phyloP scores from a whole-genome alignment of 2,329 filamentous ascomycete species.

The Xylariaceae sp. region DNA sequence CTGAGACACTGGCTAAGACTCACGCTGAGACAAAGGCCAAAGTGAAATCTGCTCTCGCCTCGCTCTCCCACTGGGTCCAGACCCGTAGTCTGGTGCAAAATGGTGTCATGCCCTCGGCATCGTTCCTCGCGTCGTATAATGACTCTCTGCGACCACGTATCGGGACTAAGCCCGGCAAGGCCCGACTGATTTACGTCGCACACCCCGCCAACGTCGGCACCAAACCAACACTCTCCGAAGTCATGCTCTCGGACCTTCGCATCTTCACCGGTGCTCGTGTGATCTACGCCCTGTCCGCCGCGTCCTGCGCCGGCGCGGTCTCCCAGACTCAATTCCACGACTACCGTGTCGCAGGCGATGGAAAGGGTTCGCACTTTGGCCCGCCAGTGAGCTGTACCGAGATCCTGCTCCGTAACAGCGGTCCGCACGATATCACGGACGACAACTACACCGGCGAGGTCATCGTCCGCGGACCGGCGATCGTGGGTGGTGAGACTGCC shows the following conservation, averaged over 20 bases:
- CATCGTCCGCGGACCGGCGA: slow-evolving; percentile 65
- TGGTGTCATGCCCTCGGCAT: slow-evolving; percentile 67
- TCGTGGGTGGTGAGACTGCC: slow-evolving; percentile 58
- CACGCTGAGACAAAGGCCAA: slow-evolving; percentile 58
- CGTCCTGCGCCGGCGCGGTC: slow-evolving; percentile 83
- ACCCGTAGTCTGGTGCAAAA: slow-evolving; percentile 61
- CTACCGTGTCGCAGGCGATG: slow-evolving; percentile 57
- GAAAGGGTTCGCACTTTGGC: slow-evolving; percentile 65
- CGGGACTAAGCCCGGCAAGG: slow-evolving; percentile 61
- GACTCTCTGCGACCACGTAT: slow-evolving; percentile 53
- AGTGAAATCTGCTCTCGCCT: slow-evolving; percentile 58
- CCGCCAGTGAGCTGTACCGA: slow-evolving; percentile 75
- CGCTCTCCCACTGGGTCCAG: slow-evolving; percentile 65
- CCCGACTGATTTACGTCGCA: slow-evolving; percentile 76
- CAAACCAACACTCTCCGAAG: slow-evolving; percentile 59
- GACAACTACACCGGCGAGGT: slow-evolving; percentile 61
- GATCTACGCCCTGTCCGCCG: slow-evolving; percentile 76
- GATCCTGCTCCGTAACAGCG: slow-evolving; percentile 63
- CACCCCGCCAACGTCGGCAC: slow-evolving; percentile 52
- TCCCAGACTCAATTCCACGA: slow-evolving; percentile 83
- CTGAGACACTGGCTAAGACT: slow-evolving; percentile 64
- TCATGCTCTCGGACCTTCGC: slow-evolving; percentile 72
- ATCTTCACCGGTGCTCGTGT: slow-evolving; percentile 75
- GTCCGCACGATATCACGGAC: slow-evolving; percentile 57
- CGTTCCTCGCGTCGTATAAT: slow-evolving; percentile 57